Evolutionary conservation across 495 filamentous ascomycete genomes (phyloP).

Genomic region (Rhypophila decipiens): DNA sequence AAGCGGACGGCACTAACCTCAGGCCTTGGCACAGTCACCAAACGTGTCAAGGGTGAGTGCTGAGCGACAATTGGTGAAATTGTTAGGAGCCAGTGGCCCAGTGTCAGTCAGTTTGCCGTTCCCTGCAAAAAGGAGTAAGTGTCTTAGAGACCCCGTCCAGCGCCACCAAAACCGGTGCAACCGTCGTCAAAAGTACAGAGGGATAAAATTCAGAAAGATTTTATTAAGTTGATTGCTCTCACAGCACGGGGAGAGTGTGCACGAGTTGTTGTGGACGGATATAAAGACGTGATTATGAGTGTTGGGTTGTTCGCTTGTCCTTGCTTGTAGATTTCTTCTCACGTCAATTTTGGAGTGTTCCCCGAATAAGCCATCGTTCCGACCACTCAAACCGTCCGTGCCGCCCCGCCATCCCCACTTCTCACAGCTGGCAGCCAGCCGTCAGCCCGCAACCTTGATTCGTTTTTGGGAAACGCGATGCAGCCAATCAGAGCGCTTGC

Average conservation of each 20-base stretch:
- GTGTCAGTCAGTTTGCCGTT: conserved; percentile 6
- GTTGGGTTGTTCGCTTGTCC: conserved; percentile 2
- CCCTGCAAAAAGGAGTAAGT: too few relatives aligned
- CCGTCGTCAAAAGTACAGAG: background rate
- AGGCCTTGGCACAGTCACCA: too few relatives aligned
- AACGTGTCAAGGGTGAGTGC: conserved; percentile 34
- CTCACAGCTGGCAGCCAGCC: conserved; percentile 16
- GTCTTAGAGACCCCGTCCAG: too few relatives aligned
- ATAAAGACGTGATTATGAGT: conserved; percentile 10
- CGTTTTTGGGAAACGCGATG: background rate
- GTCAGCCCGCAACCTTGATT: conserved; percentile 4
- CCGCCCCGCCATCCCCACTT: conserved; percentile 15
- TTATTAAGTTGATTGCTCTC: too few relatives aligned
- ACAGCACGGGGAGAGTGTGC: too few relatives aligned
- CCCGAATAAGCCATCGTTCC: conserved; percentile 30
- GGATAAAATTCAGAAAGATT: too few relatives aligned
- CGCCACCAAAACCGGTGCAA: too few relatives aligned
- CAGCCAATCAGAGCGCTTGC: conserved; percentile 1
- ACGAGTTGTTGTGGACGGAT: conserved; percentile 8
- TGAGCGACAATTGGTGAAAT: too few relatives aligned
- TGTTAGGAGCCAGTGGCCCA: conserved; percentile 15
- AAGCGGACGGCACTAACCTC: conserved; percentile 24
- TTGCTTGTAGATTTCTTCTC: conserved; percentile 30
- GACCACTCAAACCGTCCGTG: conserved; percentile 7
- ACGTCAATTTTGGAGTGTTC: conserved; percentile 28